Conservation (phyloP, 1,139 yeast species). For the Yamadazyma dushanensis region DNA sequence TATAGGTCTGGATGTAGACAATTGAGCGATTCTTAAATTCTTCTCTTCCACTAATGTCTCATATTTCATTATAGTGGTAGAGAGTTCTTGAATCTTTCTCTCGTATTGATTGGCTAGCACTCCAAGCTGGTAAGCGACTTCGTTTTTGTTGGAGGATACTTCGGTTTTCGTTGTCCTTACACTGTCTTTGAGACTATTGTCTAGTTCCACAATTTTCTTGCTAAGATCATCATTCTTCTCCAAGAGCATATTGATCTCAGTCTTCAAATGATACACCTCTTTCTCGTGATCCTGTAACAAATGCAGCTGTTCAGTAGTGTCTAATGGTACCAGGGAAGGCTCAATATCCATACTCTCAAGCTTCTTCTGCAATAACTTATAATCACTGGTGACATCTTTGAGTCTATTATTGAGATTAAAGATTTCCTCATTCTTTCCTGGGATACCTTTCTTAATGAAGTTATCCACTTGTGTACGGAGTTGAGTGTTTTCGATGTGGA, state of each 20-base stretch:
- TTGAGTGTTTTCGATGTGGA: slow-evolving; percentile 20
- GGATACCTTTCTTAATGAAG: slow-evolving; percentile 16
- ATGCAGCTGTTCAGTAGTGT: neutral
- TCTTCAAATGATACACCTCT: slow-evolving; percentile 20
- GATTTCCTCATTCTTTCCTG: slow-evolving; percentile 28
- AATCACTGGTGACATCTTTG: slow-evolving; percentile 14
- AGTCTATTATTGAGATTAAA: slow-evolving; percentile 18
- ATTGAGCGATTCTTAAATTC: slow-evolving; percentile 34
- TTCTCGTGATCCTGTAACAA: slow-evolving; percentile 21
- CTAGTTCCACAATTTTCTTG: slow-evolving; percentile 18
- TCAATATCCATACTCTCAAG: slow-evolving; percentile 1
- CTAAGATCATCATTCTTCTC: slow-evolving; percentile 21
- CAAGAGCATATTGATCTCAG: slow-evolving; percentile 19
- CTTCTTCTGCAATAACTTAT: slow-evolving; percentile 8
- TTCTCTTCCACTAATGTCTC: slow-evolving; percentile 41
- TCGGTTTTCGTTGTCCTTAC: slow-evolving; percentile 25
- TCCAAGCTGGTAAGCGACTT: slow-evolving; percentile 24
- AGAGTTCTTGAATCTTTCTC: slow-evolving; percentile 33
- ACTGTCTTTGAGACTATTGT: slow-evolving; percentile 18
- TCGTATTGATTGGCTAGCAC: slow-evolving; percentile 26
- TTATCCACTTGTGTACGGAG: slow-evolving; percentile 17
- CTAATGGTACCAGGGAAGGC: neutral
- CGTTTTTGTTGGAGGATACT: slow-evolving; percentile 26
- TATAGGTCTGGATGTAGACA: slow-evolving; percentile 44
- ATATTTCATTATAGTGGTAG: slow-evolving; percentile 29